Percentiles rank a stretch among this genome's conserved stretches.
These are phyloP conservation scores for Paramecium caudatum DNA, from an alignment of 73 alveolate species.

Conservation along the genomic window DNA sequence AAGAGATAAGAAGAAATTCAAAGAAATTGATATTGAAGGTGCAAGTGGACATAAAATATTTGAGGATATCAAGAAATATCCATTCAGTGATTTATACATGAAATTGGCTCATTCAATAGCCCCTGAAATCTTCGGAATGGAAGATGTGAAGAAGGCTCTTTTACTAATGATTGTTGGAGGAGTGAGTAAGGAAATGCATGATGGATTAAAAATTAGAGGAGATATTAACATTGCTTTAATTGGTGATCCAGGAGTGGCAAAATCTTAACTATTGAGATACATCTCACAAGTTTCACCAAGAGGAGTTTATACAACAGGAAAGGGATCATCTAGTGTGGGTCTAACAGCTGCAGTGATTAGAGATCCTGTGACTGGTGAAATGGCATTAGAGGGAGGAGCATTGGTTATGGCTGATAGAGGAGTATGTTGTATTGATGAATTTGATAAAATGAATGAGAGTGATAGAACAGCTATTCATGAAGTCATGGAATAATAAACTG, in stretches of 20 bases:
- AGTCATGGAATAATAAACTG: slow-evolving; percentile 99
- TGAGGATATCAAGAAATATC: slow-evolving; percentile 49
- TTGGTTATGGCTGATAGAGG: slow-evolving; percentile 98
- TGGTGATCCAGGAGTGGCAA: slow-evolving; percentile 99
- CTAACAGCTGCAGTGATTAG: slow-evolving; percentile 98
- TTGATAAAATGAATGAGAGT: slow-evolving; percentile 98
- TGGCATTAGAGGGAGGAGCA: slow-evolving; percentile 99
- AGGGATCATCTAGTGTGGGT: slow-evolving; percentile 99
- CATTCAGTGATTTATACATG: slow-evolving; percentile 78
- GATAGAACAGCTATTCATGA: slow-evolving; percentile 97
- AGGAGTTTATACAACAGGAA: slow-evolving; percentile 99
- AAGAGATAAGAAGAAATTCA: slow-evolving; percentile 91
- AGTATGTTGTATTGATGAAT: slow-evolving; percentile 99
- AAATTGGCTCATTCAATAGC: slow-evolving; percentile 94
- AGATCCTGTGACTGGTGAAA: slow-evolving; percentile 91
- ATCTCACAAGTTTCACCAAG: slow-evolving; percentile 95
- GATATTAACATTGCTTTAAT: slow-evolving; percentile 95
- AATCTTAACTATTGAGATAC: slow-evolving; percentile 96
- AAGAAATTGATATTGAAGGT: slow-evolving; percentile 85
- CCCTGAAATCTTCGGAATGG: slow-evolving; percentile 98
- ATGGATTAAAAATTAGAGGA: slow-evolving; percentile 99
- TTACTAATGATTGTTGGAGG: slow-evolving; percentile 96
- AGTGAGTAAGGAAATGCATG: slow-evolving; percentile 93
- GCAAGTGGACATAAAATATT: slow-evolving; percentile 74
- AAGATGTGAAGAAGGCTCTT: slow-evolving; percentile 98